Percentiles rank a stretch among this genome's conserved stretches.
phyloP scores from a whole-genome alignment of 2,329 filamentous ascomycete genomes.

The Botrytis porri region DNA sequence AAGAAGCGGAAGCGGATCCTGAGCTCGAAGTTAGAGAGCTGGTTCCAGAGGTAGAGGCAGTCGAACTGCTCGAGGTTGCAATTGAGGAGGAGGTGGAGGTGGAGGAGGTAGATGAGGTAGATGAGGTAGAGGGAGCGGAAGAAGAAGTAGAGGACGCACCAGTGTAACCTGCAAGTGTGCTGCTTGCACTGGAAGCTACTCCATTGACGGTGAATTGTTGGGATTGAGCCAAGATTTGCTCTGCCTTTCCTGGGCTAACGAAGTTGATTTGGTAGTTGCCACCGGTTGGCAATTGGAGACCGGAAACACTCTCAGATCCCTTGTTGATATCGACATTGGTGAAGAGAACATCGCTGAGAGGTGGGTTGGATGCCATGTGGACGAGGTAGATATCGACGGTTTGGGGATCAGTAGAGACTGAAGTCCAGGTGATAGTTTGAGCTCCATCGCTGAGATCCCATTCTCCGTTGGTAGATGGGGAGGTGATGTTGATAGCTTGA shows the following conservation, averaged over 20 bases:
- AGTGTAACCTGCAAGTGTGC: slow-evolving; percentile 21
- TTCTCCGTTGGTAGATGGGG: slow-evolving; percentile 2
- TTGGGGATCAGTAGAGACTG: slow-evolving; percentile 14
- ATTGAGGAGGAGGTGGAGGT: background rate
- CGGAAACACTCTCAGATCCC: background rate
- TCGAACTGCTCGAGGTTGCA: background rate
- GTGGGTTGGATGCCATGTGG: slow-evolving; percentile 15
- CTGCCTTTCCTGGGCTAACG: slow-evolving; percentile 12
- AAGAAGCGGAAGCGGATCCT: background rate
- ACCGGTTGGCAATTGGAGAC: slow-evolving; percentile 20
- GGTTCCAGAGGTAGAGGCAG: background rate
- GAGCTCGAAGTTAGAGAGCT: slow-evolving; percentile 7
- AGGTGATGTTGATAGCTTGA: slow-evolving; percentile 20
- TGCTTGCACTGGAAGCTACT: slow-evolving; percentile 9
- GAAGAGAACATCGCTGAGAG: slow-evolving; percentile 14
- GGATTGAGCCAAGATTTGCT: slow-evolving; percentile 18
- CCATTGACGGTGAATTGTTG: slow-evolving; percentile 20
- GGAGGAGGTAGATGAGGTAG: background rate
- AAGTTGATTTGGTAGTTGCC: slow-evolving; percentile 20
- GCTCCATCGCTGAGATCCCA: slow-evolving; percentile 13
- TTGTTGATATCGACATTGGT: background rate
- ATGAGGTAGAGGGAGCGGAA: background rate
- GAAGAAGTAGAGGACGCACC: slow-evolving; percentile 17
- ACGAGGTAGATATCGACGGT: slow-evolving; percentile 19
- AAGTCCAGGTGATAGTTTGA: slow-evolving; percentile 19